These are phyloP conservation scores for Solanum virginianum DNA, from an alignment of 257 asterid species.

Conservation along the genomic window DNA sequence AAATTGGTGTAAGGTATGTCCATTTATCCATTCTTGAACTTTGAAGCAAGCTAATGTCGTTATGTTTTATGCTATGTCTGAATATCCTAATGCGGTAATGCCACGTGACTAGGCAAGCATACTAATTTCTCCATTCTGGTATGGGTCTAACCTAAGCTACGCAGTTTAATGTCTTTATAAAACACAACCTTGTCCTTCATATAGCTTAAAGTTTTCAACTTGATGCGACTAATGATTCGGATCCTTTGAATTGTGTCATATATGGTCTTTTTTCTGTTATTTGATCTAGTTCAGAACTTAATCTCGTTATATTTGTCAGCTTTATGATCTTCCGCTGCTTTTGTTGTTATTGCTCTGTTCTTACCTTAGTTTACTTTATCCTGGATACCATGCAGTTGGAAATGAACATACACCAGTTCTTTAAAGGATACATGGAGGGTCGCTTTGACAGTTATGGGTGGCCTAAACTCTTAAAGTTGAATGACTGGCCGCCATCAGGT, in stretches of 20 bases:
- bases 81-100: not conserved
- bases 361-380: not conserved
- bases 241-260: not conserved
- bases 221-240: not conserved
- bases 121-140: not conserved
- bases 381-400: conserved; percentile 41
- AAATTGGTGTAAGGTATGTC: conserved; percentile 44
- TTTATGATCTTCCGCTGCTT: no score
- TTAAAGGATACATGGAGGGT: conserved; percentile 40
- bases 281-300: not conserved
- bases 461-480: not conserved
- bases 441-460: not conserved
- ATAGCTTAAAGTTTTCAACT: not conserved
- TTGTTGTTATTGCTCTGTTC: not conserved
- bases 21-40: not conserved
- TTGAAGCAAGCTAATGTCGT: not conserved
- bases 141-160: not conserved
- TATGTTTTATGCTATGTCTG: not conserved
- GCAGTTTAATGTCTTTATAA: not conserved
- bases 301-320: not conserved
- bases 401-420: conserved; percentile 49
- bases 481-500: not conserved
- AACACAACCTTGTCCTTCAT: not conserved
- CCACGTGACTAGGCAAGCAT: not conserved
- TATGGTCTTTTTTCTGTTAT: not conserved